Base-by-base conservation (phyloP, 352 stramenopile species). In the Phytophthora capsici region DNA sequence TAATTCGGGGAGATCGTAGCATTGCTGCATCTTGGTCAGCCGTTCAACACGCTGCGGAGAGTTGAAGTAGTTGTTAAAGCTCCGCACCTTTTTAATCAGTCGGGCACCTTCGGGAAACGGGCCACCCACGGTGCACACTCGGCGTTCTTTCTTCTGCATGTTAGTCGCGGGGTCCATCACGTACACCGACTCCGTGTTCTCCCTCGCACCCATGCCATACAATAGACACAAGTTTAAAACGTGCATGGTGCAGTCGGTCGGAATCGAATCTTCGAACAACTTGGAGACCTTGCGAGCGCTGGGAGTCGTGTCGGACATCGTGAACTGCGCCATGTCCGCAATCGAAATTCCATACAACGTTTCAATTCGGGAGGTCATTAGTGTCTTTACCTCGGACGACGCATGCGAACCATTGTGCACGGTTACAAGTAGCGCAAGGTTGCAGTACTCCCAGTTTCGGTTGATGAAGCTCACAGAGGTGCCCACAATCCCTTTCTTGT, bases 41-140 rank as follows among this genome's bases (percentile, higher is more conserved):
- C 25, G 23, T 5, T 28, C 54, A 26, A 45, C 1, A 7, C 26
- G 26, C 26, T 30, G 26, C 40, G 14, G n/a, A 3, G 43, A 25
- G 16, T 8, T 44, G 19, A 56, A 50, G n/a, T 48, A 55, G 46
- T 63, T 50, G 22, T 56, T 59, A 20, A 66, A 30, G 2, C 28
- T 28, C 0, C 57, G 14, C 0, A 54, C 14, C 2, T 30, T 17
- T n/a, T 49, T 56, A 13, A 63, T 32, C 23, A 63, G 26, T 2
- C 2, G 6, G 4, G 13, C n/a, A 1, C 25, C 36, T 50, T 63
- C 30, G 4, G n/a, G 6, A 13, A 56, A 44, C 8, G 25, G 19
- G 1, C 28, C 26, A 3, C 47, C 47, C 5, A 34, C 3, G 7
- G 40, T 60, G 38, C 40, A 34, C 2, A 38, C 19, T 9, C 40